Evolutionary conservation across 1,284 basidiomycete genomes (phyloP), one percentile per base, ranked within the genome.

Genomic region (Heterobasidion parviporum): DNA sequence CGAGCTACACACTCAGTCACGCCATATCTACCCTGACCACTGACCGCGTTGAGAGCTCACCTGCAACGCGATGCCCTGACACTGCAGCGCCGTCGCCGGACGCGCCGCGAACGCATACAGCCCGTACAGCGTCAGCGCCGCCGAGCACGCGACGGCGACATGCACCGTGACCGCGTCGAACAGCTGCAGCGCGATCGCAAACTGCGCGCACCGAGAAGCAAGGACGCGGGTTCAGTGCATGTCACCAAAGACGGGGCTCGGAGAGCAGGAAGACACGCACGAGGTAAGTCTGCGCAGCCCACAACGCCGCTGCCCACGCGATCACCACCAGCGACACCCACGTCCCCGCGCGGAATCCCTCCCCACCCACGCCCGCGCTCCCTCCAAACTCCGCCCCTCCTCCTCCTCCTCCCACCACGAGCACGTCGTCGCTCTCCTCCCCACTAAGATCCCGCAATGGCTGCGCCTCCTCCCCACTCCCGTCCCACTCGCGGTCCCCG

Each of bases 101-200:
- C 48, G 58, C n/a, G 54, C 53, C 2, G 32, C 8, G 48, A 59
- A 53, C 20, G 52, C 58, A n/a, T 59, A 56, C 32, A 52, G 32
- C 14, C 47, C 51, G 34, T 59, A 59, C 12, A 53, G 41, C 12
- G 53, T 54, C 36, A 59, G 18, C n/a, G 33, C 8, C 3, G 33
- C 45, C 16, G 58, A 59, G 33, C 12, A 46, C 7, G 58, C 57
- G 20, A 44, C 18, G 26, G 26, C 26, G 26, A 26, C 26, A 26
- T 26, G 57, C 43, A 56, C 52, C 12, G 54, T 59, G 20, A n/a
- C 32, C 3, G 36, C 54, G 32, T 59, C 58, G 47, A 59, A 59
- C 34, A 54, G 50, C 36, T 33, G 34, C 3, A 56, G 12, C 51
- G 58, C 51, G n/a, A 48, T 34, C 3, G 32, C 26, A 47, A 32